Percentiles rank a stretch among this genome's conserved stretches.
Conservation (phyloP, 2,329 filamentous ascomycete species). For the Stachybotrys elegans region DNA sequence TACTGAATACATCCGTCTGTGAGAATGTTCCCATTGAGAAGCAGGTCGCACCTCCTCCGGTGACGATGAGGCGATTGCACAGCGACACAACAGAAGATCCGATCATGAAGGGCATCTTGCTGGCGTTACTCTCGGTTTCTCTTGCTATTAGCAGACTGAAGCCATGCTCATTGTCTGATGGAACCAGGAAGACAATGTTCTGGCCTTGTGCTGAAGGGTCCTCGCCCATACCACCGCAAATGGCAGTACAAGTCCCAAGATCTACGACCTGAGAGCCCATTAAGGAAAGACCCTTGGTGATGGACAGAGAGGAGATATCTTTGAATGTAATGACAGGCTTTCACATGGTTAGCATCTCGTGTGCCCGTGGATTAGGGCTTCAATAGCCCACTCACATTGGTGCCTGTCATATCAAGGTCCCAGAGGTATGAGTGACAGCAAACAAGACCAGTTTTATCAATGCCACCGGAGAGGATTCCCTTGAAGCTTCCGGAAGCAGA, state of each 20-base stretch:
- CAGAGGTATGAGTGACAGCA: slow-evolving; percentile 61
- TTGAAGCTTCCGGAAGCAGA: slow-evolving; percentile 27
- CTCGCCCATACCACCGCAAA: slow-evolving; percentile 29
- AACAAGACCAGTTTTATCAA: slow-evolving; percentile 59
- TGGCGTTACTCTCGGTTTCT: slow-evolving; percentile 3
- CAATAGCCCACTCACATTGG: slow-evolving; percentile 24
- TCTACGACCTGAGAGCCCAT: slow-evolving; percentile 26
- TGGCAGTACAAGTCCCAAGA: slow-evolving; percentile 12
- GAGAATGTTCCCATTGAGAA: slow-evolving; percentile 88
- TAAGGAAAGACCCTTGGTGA: slow-evolving; percentile 15
- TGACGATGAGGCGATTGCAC: slow-evolving; percentile 50
- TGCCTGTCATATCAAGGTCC: slow-evolving; percentile 41
- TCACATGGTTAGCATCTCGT: neutral
- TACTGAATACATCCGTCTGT: slow-evolving; percentile 57
- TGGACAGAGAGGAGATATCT: neutral
- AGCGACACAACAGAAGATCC: slow-evolving; percentile 56
- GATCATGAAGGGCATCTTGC: slow-evolving; percentile 57
- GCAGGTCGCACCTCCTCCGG: slow-evolving; percentile 80
- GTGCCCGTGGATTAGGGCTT: neutral
- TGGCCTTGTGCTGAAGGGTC: slow-evolving; percentile 21
- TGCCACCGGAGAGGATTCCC: slow-evolving; percentile 70
- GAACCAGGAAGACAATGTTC: slow-evolving; percentile 15
- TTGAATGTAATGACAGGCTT: neutral
- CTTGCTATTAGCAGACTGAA: slow-evolving; percentile 7
- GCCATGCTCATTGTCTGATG: slow-evolving; percentile 27